Percentiles rank a stretch among this genome's conserved stretches.
Evolutionary conservation across 1,139 yeast genomes (phyloP).

Genomic region (Taphrina wiesneri): DNA sequence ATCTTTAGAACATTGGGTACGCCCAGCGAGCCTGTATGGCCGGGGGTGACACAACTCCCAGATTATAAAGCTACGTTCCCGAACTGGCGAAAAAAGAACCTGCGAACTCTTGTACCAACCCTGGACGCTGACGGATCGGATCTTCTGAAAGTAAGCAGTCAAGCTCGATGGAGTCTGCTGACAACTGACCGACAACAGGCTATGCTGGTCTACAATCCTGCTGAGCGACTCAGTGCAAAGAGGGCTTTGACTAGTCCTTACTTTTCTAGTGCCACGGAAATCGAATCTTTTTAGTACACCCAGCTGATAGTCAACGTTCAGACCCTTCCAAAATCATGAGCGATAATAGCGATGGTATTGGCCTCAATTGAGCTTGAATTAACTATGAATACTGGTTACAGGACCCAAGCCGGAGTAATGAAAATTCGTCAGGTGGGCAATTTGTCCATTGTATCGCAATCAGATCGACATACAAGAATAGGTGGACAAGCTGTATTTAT

Average conservation of each 20-base stretch:
- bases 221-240: slow-evolving; percentile 90
- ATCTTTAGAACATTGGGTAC: slow-evolving; percentile 92
- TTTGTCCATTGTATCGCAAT: neutral
- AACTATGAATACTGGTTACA: neutral
- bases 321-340: neutral
- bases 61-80: slow-evolving; percentile 96
- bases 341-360: neutral
- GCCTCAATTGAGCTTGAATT: neutral
- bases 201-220: slow-evolving; percentile 87
- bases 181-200: slow-evolving; percentile 44
- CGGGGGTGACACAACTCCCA: slow-evolving; percentile 90
- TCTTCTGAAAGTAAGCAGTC: slow-evolving; percentile 56
- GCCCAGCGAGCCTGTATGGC: slow-evolving; percentile 93
- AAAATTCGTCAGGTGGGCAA: neutral
- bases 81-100: slow-evolving; percentile 77
- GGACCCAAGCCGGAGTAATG: neutral
- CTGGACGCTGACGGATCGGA: slow-evolving; percentile 81
- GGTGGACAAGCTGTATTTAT: neutral
- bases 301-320: neutral
- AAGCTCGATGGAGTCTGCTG: neutral
- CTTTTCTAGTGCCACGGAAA: slow-evolving; percentile 47
- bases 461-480: neutral
- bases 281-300: neutral
- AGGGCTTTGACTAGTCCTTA: slow-evolving; percentile 89
- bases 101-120: slow-evolving; percentile 70